Base-by-base conservation (phyloP, 169 alveolate species). In the Amoebophrya sp. region DNA sequence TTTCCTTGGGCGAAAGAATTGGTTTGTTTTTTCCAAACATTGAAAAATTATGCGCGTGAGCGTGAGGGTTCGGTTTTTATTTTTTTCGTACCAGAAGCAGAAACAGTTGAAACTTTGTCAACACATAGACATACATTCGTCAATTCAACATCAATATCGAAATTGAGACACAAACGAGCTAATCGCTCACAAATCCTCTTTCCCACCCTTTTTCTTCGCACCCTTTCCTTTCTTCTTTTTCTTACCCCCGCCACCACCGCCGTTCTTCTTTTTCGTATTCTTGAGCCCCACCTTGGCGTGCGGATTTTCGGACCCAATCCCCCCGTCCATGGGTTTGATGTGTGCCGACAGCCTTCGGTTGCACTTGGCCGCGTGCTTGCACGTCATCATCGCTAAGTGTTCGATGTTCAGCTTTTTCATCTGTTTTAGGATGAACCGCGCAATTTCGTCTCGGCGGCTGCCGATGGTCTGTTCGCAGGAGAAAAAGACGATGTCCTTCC, bases 381-480 rank as follows among this genome's bases (percentile, higher is more conserved):
- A 66, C 10, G 83, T 25, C 35, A 7, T 25, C 35, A 1, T 25
- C 10, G 83, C 83, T 12, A 66, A 25, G 2, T 66, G 83, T 25
- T 18, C 38, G 29, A 66, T 66, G 83, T 66, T 66, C 35, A 25
- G 29, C 35, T 25, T 66, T 25, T 66, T 66, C 35, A 12, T 2
- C 83, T 47, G 29, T 7, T 18, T 7, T 47, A 47, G 18, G 18
- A 47, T 47, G 7, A 47, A 7, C 29, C 18, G 29, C 66, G 18
- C 66, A 7, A 66, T 66, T 25, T 66, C 83, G 39, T 7, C 12
- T 1, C 32, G 83, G 35, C 18, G 18, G 35, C 32, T n/a, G 39
- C 38, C 83, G 35, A 66, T 66, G 83, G 83, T 66, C 35, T 66
- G 83, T 25, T 66, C 83, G 83, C 83, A 66, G 83, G 83, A 66